Conservation (phyloP, 345 rosid species). For the Salix dunnii region DNA sequence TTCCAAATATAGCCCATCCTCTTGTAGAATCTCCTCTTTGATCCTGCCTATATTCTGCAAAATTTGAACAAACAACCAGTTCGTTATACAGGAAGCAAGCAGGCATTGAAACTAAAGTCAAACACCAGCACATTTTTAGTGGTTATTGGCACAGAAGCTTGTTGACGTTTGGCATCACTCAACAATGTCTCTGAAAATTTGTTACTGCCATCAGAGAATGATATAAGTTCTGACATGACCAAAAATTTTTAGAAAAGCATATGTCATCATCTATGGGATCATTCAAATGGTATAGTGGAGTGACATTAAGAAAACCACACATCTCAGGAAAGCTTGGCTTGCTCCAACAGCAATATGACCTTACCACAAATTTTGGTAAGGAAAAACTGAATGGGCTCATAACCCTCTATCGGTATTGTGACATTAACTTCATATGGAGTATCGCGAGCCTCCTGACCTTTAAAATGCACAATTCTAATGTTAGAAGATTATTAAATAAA, state of each 20-base stretch:
- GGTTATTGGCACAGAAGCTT: not conserved
- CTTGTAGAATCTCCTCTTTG: slow-evolving; percentile 50
- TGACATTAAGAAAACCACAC: not conserved
- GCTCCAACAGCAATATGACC: slow-evolving; percentile 19
- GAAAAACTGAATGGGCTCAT: slow-evolving; percentile 71
- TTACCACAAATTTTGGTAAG: slow-evolving; percentile 88
- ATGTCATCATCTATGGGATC: not conserved
- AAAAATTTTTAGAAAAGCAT: not conserved
- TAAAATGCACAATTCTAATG: slow-evolving; percentile 18
- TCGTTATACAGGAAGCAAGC: slow-evolving; percentile 5
- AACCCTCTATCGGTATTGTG: slow-evolving; percentile 72
- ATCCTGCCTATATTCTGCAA: slow-evolving; percentile 64
- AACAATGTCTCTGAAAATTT: not conserved
- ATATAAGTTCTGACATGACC: not conserved
- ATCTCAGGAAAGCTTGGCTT: not conserved
- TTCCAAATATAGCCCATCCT: slow-evolving; percentile 92
- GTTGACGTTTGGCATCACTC: no score
- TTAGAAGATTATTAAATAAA: slow-evolving; percentile 13
- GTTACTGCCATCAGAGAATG: not conserved
- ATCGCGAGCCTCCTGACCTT: slow-evolving; percentile 57
- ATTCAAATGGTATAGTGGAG: not conserved
- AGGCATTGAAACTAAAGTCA: slow-evolving; percentile 10
- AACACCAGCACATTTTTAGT: not conserved
- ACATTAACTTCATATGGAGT: slow-evolving; percentile 73
- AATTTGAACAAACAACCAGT: slow-evolving; percentile 11